Conservation (phyloP, 495 filamentous ascomycete genomes). For the Clavariopsis aquatica region DNA sequence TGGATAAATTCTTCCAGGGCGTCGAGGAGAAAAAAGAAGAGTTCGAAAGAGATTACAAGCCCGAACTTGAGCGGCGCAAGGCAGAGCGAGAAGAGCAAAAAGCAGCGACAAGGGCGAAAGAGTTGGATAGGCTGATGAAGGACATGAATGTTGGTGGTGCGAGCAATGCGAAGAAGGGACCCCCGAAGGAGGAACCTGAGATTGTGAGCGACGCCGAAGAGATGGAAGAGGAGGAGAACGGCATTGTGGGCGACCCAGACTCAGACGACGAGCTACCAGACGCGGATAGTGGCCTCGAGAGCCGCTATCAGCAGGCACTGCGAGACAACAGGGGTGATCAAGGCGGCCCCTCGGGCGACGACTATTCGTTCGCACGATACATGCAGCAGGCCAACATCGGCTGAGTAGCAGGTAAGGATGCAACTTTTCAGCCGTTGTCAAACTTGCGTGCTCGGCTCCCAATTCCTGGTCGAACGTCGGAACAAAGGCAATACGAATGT, state of each 20-base stretch:
- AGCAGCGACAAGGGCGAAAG: constrained; percentile 67
- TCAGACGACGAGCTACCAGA: constrained; percentile 48
- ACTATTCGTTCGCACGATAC: constrained; percentile 63
- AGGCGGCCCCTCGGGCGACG: constrained; percentile 49
- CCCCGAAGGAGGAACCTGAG: constrained; percentile 50
- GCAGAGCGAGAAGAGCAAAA: constrained; percentile 74
- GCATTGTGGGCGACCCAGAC: constrained; percentile 37
- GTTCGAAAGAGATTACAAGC: constrained; percentile 88
- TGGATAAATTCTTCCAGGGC: constrained; percentile 89
- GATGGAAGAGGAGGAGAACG: constrained; percentile 49
- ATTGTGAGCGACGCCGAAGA: constrained; percentile 64
- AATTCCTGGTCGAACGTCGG: constrained; percentile 20
- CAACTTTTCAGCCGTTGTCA: background rate
- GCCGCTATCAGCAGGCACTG: constrained; percentile 62
- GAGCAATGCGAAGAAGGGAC: constrained; percentile 45
- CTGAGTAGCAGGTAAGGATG: constrained; percentile 20
- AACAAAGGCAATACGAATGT: background rate
- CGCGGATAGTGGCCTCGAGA: constrained; percentile 53
- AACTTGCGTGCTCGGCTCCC: constrained; percentile 15
- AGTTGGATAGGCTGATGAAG: constrained; percentile 89
- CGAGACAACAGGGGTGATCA: constrained; percentile 45
- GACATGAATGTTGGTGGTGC: constrained; percentile 75
- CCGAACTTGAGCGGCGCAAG: constrained; percentile 79
- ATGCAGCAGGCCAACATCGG: constrained; percentile 45
- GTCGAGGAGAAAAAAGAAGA: constrained; percentile 84